Conservation (phyloP, 352 stramenopile species). For the Pythium rishiriense region DNA sequence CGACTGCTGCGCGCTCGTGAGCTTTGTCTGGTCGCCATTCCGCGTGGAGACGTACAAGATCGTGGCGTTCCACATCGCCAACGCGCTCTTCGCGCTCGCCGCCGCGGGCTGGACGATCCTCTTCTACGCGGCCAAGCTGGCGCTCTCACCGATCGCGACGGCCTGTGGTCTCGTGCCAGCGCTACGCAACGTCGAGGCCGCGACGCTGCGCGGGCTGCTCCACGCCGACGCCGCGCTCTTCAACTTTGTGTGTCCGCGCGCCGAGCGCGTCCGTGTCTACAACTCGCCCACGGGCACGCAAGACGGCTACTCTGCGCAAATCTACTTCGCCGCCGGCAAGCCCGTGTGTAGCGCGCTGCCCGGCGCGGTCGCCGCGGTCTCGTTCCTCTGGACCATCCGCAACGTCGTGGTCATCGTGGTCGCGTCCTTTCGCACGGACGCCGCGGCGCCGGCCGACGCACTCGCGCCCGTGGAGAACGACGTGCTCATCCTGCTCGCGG, state of each 20-base stretch:
- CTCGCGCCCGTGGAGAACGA: conserved; percentile 37
- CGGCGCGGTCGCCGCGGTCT: conserved; percentile 35
- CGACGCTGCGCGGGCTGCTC: conserved; percentile 39
- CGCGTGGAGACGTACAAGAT: conserved; percentile 60
- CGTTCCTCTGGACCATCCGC: conserved; percentile 54
- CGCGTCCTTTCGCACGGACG: not conserved
- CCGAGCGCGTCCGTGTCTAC: conserved; percentile 58
- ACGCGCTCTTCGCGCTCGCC: conserved; percentile 43
- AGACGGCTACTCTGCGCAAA: conserved; percentile 41
- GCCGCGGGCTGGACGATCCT: conserved; percentile 32
- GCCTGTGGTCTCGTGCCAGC: not conserved
- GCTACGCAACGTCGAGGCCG: conserved; percentile 33
- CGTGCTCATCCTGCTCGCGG: conserved; percentile 41
- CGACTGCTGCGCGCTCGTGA: conserved; percentile 56
- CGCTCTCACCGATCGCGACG: conserved; percentile 2
- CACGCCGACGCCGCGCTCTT: conserved; percentile 49
- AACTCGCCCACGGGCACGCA: conserved; percentile 34
- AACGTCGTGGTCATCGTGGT: conserved; percentile 32
- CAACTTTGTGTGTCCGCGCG: conserved; percentile 52
- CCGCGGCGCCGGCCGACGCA: conserved; percentile 4
- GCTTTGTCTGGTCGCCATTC: conserved; percentile 50
- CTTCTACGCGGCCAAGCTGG: conserved; percentile 33
- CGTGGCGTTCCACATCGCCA: conserved; percentile 55
- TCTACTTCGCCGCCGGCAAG: conserved; percentile 64
- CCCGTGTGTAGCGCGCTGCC: conserved; percentile 49